Base-by-base conservation (phyloP, 768 basidiomycete species). In the Lanmaoa pseudosensibilis region DNA sequence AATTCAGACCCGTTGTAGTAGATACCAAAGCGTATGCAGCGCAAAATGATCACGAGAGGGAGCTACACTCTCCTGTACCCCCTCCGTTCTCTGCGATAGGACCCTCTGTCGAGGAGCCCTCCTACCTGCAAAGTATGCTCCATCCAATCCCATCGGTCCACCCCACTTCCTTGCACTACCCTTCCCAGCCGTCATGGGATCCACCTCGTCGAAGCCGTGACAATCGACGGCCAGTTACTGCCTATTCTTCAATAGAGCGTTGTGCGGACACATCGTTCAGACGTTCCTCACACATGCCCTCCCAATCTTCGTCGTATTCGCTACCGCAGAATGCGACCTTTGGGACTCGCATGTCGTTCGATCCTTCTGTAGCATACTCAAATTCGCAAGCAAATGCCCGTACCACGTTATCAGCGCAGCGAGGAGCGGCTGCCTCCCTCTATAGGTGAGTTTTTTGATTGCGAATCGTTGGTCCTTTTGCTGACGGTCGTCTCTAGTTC, bases 381-480 rank as follows among this genome's bases (percentile, higher is more conserved):
- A 67, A 57, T 39, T 59, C 56, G 30, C 57, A 56, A 46, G 58
- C 58, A n/a, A 53, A 52, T 46, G 18, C 36, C 50, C 41, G 30
- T 55, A 36, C 39, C 30, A 6, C 39, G 7, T 23, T 15, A 8
- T 21, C 51, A 57, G 48, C 57, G 25, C 64, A 61, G n/a, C 60
- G 55, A 21, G 50, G 60, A n/a, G 44, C 60, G 2, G 58, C 80
- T 2, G 59, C 75, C 16, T 73, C 80, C 3, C 78, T 88, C 32
- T 89, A 88, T 74, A 84, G 81, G 87, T 83, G 61, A 47, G 78
- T 44, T 25, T 21, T 16, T n/a, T 32, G 39, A 13, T 48, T 23
- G 8, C 23, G 53, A 11, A 36, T 32, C 23, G 11, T 3, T 32
- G 27, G 46, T 30, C 18, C 33, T 6, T 25, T 23, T 48, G 5